These are phyloP conservation scores for Solanum lycopersicoides DNA, from an alignment of 257 asterid genomes.

Conservation along the genomic window DNA sequence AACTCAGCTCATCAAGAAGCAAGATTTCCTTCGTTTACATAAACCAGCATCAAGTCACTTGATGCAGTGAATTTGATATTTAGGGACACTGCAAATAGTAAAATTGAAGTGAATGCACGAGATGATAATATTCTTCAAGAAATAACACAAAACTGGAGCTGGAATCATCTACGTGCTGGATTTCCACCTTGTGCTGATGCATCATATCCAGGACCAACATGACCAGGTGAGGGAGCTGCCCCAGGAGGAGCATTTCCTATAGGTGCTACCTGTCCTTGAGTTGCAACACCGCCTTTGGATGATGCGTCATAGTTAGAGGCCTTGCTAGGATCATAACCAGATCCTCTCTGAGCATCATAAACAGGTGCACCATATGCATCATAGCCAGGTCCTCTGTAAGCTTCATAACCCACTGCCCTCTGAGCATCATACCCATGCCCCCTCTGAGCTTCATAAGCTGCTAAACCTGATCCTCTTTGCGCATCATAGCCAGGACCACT, in stretches of 20 bases:
- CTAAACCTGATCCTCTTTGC: constrained; percentile 22
- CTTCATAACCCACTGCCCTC: constrained; percentile 26
- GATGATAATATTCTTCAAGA: neutral
- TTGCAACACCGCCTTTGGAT: constrained; percentile 32
- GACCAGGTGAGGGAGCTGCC: constrained; percentile 29
- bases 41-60: neutral
- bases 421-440: constrained; percentile 21
- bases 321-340: constrained; percentile 32
- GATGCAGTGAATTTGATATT: neutral
- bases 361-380: constrained; percentile 35
- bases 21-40: neutral
- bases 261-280: constrained; percentile 47
- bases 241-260: constrained; percentile 21
- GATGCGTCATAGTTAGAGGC: constrained; percentile 24
- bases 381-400: constrained; percentile 21
- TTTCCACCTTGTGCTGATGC: constrained; percentile 37
- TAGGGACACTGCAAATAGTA: neutral
- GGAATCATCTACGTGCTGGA: constrained; percentile 33
- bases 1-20: neutral
- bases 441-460: constrained; percentile 31
- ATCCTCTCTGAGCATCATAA: constrained; percentile 40
- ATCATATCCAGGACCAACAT: constrained; percentile 40
- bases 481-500: constrained; percentile 31
- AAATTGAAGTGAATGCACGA: neutral
- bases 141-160: neutral